Base-by-base conservation (phyloP, 805 yeast species). In the Pichia thaimueangensis region DNA sequence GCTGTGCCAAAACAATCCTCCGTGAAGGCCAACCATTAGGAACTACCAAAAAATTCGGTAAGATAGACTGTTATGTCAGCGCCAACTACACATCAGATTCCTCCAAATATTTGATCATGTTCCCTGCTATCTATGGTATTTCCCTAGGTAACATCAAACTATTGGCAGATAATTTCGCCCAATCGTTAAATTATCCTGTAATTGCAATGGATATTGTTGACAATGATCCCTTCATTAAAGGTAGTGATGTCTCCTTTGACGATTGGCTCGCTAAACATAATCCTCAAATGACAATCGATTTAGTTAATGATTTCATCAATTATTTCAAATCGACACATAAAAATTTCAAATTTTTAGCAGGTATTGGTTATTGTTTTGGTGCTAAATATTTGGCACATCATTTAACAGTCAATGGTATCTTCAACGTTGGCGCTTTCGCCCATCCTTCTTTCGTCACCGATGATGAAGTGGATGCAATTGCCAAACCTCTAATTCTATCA, bases 331-430 rank as follows among this genome's bases (percentile, higher is more conserved):
- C 57, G 22, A 73, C 71, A 43, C 58, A 62, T 42, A 16, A 41
- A 15, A 63, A 63, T n/a, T 74, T 76, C 15, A 59, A 66, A 40
- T 76, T 69, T 50, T 46, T 82, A 19, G 78, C 73, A 33, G 75
- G 76, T 17, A 64, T 82, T 45, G 96, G 96, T 20, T 79, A 86
- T 67, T 87, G 96, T 65, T 87, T 69, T 50, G 96, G 96, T 58
- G 95, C 86, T 31, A 83, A 80, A 61, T 79, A 68, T 52, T 78
- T 74, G 27, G 53, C 83, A 44, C 77, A 72, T 46, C 73, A 79
- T 44, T 59, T 76, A 24, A 59, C 69, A 6, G 55, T 54, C 22
- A 69, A 60, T 32, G 60, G 62, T 9, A 35, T 50, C 6, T 41
- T 61, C 28, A 74, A 75, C 47, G 83, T 71, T 15, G 86, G 75